Evolutionary conservation across 306 rosid genomes (phyloP).

Genomic region (Erythrophleum fordii): DNA sequence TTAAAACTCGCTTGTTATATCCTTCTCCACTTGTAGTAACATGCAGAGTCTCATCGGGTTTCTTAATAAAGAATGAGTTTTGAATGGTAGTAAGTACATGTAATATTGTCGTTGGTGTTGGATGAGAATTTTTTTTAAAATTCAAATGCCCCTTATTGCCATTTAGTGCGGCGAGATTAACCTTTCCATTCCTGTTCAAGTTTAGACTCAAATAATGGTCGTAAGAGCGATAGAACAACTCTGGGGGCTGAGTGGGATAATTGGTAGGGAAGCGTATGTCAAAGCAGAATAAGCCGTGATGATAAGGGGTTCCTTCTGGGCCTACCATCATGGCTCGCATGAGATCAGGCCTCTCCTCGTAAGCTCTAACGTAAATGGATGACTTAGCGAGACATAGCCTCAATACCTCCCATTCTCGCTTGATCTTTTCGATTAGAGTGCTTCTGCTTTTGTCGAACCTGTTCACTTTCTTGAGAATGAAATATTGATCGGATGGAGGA

Average conservation of each 20-base stretch:
- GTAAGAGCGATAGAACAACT: conserved; percentile 23
- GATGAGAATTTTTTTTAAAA: neutral
- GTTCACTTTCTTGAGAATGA: neutral
- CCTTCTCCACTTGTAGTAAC: neutral
- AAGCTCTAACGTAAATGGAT: conserved; percentile 37
- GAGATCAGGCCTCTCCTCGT: conserved; percentile 31
- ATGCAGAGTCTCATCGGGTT: neutral
- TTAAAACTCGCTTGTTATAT: neutral
- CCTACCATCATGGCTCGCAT: conserved; percentile 44
- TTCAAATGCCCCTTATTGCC: neutral
- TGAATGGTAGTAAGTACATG: conserved; percentile 28
- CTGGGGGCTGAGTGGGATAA: conserved; percentile 32
- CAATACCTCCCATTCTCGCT: conserved; percentile 15
- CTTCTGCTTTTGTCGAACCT: neutral
- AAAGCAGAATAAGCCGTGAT: conserved; percentile 43
- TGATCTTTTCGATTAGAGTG: neutral
- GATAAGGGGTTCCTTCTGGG: conserved; percentile 25
- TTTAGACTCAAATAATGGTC: conserved; percentile 8
- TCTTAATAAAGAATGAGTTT: neutral
- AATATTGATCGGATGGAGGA: conserved; percentile 31
- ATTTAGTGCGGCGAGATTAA: neutral
- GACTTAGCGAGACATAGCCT: conserved; percentile 1
- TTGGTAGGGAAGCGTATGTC: conserved; percentile 41
- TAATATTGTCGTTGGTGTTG: neutral
- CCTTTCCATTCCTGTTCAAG: neutral